Evolutionary conservation across 352 stramenopile genomes (phyloP).

Genomic region (Phytophthora agathidicida): DNA sequence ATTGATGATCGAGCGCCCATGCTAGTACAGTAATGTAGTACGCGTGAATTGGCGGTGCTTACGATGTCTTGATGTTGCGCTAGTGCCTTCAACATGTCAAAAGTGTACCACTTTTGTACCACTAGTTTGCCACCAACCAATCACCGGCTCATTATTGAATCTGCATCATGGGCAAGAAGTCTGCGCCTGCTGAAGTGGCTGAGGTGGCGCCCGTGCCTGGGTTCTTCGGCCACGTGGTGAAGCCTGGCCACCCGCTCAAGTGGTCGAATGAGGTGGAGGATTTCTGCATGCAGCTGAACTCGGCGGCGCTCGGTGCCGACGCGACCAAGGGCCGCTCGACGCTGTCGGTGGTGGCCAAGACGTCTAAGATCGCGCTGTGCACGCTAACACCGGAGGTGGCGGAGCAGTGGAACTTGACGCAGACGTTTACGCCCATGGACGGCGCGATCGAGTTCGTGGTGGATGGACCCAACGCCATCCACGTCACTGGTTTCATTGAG

Average conservation of each 20-base stretch:
- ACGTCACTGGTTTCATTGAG: slow-evolving; percentile 85
- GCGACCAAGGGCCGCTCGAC: slow-evolving; percentile 68
- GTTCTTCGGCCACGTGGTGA: slow-evolving; percentile 81
- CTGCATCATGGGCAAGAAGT: slow-evolving; percentile 33
- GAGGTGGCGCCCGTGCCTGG: slow-evolving; percentile 68
- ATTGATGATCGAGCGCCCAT: slow-evolving; percentile 2
- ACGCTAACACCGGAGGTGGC: slow-evolving; percentile 62
- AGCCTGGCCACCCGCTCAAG: slow-evolving; percentile 66
- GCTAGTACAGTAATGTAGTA: slow-evolving; percentile 1
- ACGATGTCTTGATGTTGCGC: too few species aligned
- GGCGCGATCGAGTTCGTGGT: slow-evolving; percentile 72
- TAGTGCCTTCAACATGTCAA: too few species aligned
- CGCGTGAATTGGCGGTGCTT: neutral
- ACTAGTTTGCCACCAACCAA: too few species aligned
- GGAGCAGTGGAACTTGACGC: slow-evolving; percentile 79
- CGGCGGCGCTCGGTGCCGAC: slow-evolving; percentile 66
- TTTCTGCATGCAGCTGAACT: slow-evolving; percentile 79
- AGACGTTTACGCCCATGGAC: slow-evolving; percentile 82
- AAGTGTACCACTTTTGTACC: too few species aligned
- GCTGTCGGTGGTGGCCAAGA: slow-evolving; percentile 73
- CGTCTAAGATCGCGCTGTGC: slow-evolving; percentile 76
- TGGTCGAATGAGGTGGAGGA: slow-evolving; percentile 80
- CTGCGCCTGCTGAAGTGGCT: slow-evolving; percentile 38
- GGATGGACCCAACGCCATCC: slow-evolving; percentile 78
- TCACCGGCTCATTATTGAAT: neutral